phyloP scores from a whole-genome alignment of 2,329 filamentous ascomycete genomes.

The Xylariaceae sp. region DNA sequence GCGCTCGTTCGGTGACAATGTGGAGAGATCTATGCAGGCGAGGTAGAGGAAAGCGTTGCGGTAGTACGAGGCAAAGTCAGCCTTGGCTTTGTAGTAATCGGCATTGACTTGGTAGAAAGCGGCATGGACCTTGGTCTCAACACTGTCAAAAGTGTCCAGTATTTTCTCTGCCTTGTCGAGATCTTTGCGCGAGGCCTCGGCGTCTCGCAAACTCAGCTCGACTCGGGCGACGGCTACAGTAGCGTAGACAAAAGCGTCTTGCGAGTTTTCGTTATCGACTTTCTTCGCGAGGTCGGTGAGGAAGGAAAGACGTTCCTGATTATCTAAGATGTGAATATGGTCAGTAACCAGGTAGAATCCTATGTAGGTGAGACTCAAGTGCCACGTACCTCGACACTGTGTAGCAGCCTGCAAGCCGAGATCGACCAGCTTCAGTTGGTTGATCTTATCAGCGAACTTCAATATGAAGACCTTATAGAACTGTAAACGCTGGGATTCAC shows the following conservation, averaged over 20 bases:
- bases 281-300: slow-evolving; percentile 78
- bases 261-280: slow-evolving; percentile 86
- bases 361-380: not conserved
- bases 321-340: slow-evolving; percentile 56
- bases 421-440: slow-evolving; percentile 94
- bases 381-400: slow-evolving; percentile 66
- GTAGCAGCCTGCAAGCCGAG: slow-evolving; percentile 82
- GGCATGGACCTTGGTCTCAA: slow-evolving; percentile 93
- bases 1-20: slow-evolving; percentile 70
- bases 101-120: slow-evolving; percentile 95
- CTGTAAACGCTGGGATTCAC: slow-evolving; percentile 76
- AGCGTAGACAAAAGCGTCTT: slow-evolving; percentile 94
- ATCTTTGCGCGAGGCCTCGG: slow-evolving; percentile 80
- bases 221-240: slow-evolving; percentile 85
- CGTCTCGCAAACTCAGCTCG: slow-evolving; percentile 74
- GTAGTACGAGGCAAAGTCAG: slow-evolving; percentile 95
- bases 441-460: slow-evolving; percentile 97
- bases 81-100: slow-evolving; percentile 88
- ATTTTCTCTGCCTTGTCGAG: slow-evolving; percentile 84
- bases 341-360: too few species aligned
- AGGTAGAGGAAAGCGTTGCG: slow-evolving; percentile 96
- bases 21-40: slow-evolving; percentile 82
- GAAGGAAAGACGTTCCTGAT: slow-evolving; percentile 80
- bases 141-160: slow-evolving; percentile 86
- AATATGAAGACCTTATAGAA: slow-evolving; percentile 95